Evolutionary conservation across 768 basidiomycete genomes (phyloP), one percentile per base, ranked within the genome.

Genomic region (Calocybe cyanea): DNA sequence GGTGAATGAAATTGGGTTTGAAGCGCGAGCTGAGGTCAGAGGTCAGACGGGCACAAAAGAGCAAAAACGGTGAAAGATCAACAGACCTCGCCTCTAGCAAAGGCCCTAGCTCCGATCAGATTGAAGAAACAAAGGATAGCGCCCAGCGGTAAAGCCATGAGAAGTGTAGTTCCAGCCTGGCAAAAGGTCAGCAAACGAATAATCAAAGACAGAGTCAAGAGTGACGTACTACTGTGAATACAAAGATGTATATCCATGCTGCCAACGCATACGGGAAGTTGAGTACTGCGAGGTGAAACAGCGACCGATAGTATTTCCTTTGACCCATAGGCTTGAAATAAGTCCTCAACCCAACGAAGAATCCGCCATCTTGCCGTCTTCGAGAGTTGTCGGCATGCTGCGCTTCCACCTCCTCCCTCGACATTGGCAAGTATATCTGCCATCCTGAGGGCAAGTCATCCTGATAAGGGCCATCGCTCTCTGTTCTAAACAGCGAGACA

Each of bases 211-310:
- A 15, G 18, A 4, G 37, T 25, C 19, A 31, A 15, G 28, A 31
- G 37, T 28, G 36, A 15, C 39, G n/a, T 47, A 89, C 88, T 63
- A 92, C 65, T 0, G 88, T 91, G 56, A 90, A 85, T 9, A 87
- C 80, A 54, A 91, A 88, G 13, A 87, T 68, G 58, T 80, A 90
- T 8, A 88, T 58, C 82, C 84, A 90, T n/a, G 85, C 83, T n/a
- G 69, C 58, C 48, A 91, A 63, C 13, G 85, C 85, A 55, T 77
- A 90, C 0, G 87, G 87, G 56, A 92, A 87, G 63, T 92, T 91
- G 55, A 91, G 38, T 19, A 85, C 67, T 33, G 81, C 58, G 17
- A 92, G 70, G 60, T 92, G 89, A 44, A 87, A 75, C 20, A 86
- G 62, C 0, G 86, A 67, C 19, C 70, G 62, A 54, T 83, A 86